Percentiles rank a stretch among this genome's conserved stretches.
These are phyloP conservation scores for Hemisphaericaspora nanyangensis DNA, from an alignment of 805 yeast species.

Conservation along the genomic window DNA sequence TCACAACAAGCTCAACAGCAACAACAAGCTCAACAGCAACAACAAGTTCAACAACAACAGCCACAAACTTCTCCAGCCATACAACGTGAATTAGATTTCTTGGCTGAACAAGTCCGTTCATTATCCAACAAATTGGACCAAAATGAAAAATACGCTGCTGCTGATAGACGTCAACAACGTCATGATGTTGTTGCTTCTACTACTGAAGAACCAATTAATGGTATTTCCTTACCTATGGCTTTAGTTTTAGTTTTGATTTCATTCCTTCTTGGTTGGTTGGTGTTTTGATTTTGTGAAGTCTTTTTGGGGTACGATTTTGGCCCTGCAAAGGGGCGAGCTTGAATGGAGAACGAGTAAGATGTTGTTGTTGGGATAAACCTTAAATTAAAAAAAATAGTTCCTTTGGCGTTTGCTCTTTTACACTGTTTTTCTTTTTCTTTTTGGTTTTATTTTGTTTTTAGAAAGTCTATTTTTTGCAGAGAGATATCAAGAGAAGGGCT, in stretches of 20 bases:
- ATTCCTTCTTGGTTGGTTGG: constrained; percentile 71
- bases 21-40: constrained; percentile 5
- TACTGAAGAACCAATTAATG: constrained; percentile 31
- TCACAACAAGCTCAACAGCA: constrained; percentile 4
- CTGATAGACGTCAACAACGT: constrained; percentile 1
- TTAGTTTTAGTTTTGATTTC: constrained; percentile 41
- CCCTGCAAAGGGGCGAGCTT: too few species aligned
- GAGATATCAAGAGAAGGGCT: too few species aligned
- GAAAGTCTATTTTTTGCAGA: too few species aligned
- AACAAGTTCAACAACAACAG: constrained; percentile 4
- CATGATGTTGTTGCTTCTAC: constrained; percentile 1
- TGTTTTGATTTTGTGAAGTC: too few species aligned
- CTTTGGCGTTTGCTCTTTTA: neutral
- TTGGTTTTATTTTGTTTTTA: neutral
- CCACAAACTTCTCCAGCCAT: constrained; percentile 22
- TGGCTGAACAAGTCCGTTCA: constrained; percentile 30
- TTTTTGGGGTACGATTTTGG: too few species aligned
- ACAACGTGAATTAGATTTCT: constrained; percentile 35
- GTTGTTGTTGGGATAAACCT: too few species aligned
- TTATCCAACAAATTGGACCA: constrained; percentile 45
- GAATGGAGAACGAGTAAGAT: too few species aligned
- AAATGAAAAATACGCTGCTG: constrained; percentile 17
- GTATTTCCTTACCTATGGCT: constrained; percentile 55
- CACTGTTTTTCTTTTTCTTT: neutral
- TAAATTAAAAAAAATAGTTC: too few species aligned